A percentile compares a stretch with the other conserved stretches of the same genome.
These are phyloP conservation scores for Dipodascus albidus DNA, from an alignment of 805 yeast genomes.

Conservation along the genomic window DNA sequence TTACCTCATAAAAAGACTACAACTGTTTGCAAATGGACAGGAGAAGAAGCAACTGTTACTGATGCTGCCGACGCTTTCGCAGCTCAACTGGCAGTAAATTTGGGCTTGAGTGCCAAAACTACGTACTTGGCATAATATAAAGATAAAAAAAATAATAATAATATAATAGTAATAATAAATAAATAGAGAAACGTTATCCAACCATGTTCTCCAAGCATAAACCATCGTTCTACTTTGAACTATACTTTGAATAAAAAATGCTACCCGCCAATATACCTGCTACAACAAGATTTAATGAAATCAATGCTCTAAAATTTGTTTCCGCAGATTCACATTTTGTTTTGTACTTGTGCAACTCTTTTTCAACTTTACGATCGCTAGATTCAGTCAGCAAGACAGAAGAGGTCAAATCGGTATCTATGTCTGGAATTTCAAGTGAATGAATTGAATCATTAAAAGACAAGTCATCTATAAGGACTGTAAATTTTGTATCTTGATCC, in stretches of 20 bases:
- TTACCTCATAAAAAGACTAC: conserved; percentile 51
- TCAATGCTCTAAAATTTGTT: background rate
- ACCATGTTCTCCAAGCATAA: background rate
- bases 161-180: no score
- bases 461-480: background rate
- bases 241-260: background rate
- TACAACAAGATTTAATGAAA: background rate
- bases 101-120: conserved; percentile 20
- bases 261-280: background rate
- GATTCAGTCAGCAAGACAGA: background rate
- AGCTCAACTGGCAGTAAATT: conserved; percentile 30
- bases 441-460: background rate
- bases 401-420: background rate
- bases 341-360: background rate
- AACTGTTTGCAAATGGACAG: conserved; percentile 29
- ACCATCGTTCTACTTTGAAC: background rate
- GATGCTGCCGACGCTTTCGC: conserved; percentile 36
- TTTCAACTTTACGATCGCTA: background rate
- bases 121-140: background rate
- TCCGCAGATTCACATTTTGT: background rate
- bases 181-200: background rate
- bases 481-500: background rate
- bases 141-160: conserved; percentile 9
- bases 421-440: background rate
- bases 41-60: conserved; percentile 19